Evolutionary conservation across 257 asterid genomes (phyloP), one percentile per base, ranked within the genome.

Genomic region (Solanum rostratum): DNA sequence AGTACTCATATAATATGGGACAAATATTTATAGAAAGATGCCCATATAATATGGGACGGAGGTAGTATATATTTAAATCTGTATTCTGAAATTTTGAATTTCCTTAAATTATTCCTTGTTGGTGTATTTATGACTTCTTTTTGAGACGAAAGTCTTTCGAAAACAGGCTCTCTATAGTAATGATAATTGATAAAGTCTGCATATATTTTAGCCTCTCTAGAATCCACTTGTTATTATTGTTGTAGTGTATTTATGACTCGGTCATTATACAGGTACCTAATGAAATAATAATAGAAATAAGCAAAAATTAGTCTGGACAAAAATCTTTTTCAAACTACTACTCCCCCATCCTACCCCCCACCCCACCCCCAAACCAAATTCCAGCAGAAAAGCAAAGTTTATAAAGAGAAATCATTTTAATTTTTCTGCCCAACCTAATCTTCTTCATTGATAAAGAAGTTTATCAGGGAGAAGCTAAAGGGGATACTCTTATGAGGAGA

Each of bases 401-500:
- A 53, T 80, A 27, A 37, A 54, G 69, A 55, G 19, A 43, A 79
- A 79, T 10, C 68, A 60, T 53, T 60, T 55, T 55, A 41, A 30
- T 79, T 43, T 55, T 60, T 60, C 52, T 80, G n/a, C 54, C 70
- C 84, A 55, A 55, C 70, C n/a, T 71, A 53, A 54, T 80, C 84
- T 82, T 83, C 85, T 82, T 86, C 82, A 69, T 19, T 18, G 52
- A 69, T n/a, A 19, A 88, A 33, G 85, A 85, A 85, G 91, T 69
- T 87, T 86, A 54, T 79, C 53, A 69, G 39, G 74, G 83, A 29
- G 46, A 81, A 49, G 68, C 30, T 79, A 54, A 65, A 33, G 84
- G 68, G 52, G 79, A 69, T 33, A 33, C 39, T 15, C 45, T n/a
- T 27, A 70, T 87, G 52, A 16, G 85, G 84, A 80, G 84, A 80